Conservation (phyloP, 805 yeast genomes). For the Yamadazyma scolyti region DNA sequence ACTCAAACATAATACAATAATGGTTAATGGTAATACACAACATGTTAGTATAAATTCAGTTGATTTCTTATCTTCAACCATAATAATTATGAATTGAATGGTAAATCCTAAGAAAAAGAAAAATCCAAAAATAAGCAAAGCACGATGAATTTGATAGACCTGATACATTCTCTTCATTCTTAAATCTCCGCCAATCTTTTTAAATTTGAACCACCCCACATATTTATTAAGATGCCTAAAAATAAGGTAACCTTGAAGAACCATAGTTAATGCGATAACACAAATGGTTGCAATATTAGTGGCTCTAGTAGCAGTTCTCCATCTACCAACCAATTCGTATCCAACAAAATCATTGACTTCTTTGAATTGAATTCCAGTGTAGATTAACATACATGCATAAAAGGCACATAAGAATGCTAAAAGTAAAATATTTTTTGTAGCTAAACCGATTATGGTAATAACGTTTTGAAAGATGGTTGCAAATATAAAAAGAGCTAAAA, state of each 20-base stretch:
- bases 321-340: constrained; percentile 13
- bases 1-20: constrained; percentile 33
- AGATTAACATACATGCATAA: constrained; percentile 40
- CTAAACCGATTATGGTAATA: constrained; percentile 35
- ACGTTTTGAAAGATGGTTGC: constrained; percentile 41
- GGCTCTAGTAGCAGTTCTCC: constrained; percentile 31
- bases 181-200: constrained; percentile 47
- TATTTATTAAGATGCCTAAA: constrained; percentile 30
- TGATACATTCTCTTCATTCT: constrained; percentile 32
- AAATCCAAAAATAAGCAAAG: constrained; percentile 19
- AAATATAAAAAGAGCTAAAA: constrained; percentile 45
- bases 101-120: constrained; percentile 51
- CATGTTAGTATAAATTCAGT: constrained; percentile 46
- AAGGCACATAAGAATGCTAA: constrained; percentile 37
- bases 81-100: constrained; percentile 45
- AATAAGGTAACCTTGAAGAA: constrained; percentile 26
- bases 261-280: constrained; percentile 33
- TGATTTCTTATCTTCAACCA: constrained; percentile 31
- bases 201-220: constrained; percentile 46
- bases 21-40: constrained; percentile 42
- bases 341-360: constrained; percentile 30
- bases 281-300: constrained; percentile 42
- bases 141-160: constrained; percentile 36
- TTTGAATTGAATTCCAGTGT: constrained; percentile 44
- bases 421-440: constrained; percentile 36